phyloP scores from a whole-genome alignment of 441 rosid species.

The Corymbia calophylla region DNA sequence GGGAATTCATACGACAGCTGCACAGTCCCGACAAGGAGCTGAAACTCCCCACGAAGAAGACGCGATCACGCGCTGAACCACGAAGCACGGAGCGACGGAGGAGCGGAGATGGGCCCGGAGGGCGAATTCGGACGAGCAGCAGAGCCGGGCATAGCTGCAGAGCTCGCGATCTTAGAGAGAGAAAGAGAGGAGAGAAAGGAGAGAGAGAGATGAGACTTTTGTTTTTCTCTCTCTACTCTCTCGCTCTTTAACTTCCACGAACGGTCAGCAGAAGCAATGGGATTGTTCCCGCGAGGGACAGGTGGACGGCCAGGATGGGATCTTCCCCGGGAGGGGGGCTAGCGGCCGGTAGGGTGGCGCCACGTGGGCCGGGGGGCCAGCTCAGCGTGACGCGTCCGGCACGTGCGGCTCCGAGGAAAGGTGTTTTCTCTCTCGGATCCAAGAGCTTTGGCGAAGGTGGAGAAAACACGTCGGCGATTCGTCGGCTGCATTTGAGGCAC shows the following conservation, averaged over 20 bases:
- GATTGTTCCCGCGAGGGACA: constrained; percentile 30
- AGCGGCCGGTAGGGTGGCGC: constrained; percentile 7
- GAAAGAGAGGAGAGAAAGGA: neutral
- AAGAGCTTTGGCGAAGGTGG: too few species aligned
- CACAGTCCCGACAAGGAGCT: constrained; percentile 6
- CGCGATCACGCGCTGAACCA: neutral
- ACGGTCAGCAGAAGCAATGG: constrained; percentile 40
- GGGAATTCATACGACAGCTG: constrained; percentile 25
- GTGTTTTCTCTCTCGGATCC: too few species aligned
- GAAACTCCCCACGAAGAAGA: neutral
- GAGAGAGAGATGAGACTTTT: constrained; percentile 16
- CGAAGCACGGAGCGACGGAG: too few species aligned
- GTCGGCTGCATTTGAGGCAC: too few species aligned
- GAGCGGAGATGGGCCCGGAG: neutral
- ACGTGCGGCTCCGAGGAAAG: constrained; percentile 21
- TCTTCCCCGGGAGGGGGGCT: neutral
- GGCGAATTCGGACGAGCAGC: neutral
- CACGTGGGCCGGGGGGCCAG: constrained; percentile 37
- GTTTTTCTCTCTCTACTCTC: constrained; percentile 17
- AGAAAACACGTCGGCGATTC: too few species aligned
- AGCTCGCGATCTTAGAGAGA: neutral
- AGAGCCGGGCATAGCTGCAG: neutral
- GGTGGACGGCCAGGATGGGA: constrained; percentile 51
- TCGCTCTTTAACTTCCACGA: constrained; percentile 22
- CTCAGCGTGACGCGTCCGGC: constrained; percentile 34